Evolutionary conservation across 805 yeast genomes (phyloP).

Genomic region (Barnettozyma botsteinii): DNA sequence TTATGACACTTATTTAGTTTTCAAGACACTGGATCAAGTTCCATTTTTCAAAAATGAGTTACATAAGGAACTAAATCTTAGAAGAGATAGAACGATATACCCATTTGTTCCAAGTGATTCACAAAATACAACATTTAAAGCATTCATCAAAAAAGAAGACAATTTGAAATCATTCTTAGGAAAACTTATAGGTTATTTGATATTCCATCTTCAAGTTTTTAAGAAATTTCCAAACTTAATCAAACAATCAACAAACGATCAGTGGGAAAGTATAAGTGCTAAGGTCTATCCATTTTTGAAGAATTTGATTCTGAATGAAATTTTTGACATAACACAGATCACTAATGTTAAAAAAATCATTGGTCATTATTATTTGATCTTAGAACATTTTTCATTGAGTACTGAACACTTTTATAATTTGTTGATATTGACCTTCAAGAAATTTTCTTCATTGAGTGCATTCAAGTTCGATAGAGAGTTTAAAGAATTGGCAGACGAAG

Average conservation of each 20-base stretch:
- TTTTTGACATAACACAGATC: conserved; percentile 39
- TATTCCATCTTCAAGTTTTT: conserved; percentile 66
- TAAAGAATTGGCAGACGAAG: conserved; percentile 57
- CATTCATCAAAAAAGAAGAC: conserved; percentile 31
- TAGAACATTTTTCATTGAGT: conserved; percentile 66
- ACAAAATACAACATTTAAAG: conserved; percentile 26
- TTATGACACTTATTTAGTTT: conserved; percentile 79
- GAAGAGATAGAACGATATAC: conserved; percentile 65
- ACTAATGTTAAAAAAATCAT: conserved; percentile 40
- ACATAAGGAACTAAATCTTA: conserved; percentile 63
- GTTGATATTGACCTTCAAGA: conserved; percentile 50
- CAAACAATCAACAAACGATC: conserved; percentile 49
- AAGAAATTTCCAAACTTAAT: conserved; percentile 57
- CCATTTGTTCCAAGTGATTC: conserved; percentile 48
- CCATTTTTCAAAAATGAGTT: conserved; percentile 58
- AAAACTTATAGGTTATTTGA: conserved; percentile 68
- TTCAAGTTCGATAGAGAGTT: conserved; percentile 57
- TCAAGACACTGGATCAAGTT: conserved; percentile 61
- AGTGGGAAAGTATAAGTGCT: conserved; percentile 66
- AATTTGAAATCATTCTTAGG: conserved; percentile 51
- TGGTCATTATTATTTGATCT: conserved; percentile 66
- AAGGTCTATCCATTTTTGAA: conserved; percentile 56
- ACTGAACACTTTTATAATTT: conserved; percentile 56
- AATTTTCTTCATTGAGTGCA: conserved; percentile 52
- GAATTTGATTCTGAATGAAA: conserved; percentile 38